Conservation (phyloP, 108 stramenopile genomes). For the Nitzschia sp. region DNA sequence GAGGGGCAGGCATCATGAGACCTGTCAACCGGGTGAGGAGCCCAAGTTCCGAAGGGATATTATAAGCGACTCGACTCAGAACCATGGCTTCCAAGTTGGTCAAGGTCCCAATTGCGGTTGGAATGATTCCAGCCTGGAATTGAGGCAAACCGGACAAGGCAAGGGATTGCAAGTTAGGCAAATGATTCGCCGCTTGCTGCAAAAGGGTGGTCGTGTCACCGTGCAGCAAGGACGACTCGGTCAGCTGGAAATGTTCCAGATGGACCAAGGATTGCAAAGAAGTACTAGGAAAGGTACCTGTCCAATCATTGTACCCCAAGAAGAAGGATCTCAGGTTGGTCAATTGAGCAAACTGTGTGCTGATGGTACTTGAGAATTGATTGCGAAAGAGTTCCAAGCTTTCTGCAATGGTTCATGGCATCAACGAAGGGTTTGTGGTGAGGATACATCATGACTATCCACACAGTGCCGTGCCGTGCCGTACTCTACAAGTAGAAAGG, state of each 20-base stretch:
- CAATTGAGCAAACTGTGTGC: constrained; percentile 17
- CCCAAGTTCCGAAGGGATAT: constrained; percentile 33
- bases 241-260: background rate
- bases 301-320: background rate
- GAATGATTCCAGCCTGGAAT: background rate
- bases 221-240: background rate
- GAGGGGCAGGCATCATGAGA: background rate
- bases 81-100: background rate
- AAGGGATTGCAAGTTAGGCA: background rate
- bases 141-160: background rate
- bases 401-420: constrained; percentile 1
- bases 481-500: background rate
- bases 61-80: background rate
- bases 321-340: constrained; percentile 17
- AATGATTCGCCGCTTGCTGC: background rate
- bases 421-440: too few relatives aligned
- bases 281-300: constrained; percentile 20
- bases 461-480: background rate
- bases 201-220: background rate
- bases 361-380: constrained; percentile 13
- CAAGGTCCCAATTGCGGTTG: constrained; percentile 9
- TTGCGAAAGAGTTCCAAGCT: constrained; percentile 11
- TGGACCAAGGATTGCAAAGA: constrained; percentile 7
- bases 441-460: too few relatives aligned
- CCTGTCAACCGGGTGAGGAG: constrained; percentile 15